These are phyloP conservation scores for Candida yuanshanica DNA, from an alignment of 805 yeast species.

Conservation along the genomic window DNA sequence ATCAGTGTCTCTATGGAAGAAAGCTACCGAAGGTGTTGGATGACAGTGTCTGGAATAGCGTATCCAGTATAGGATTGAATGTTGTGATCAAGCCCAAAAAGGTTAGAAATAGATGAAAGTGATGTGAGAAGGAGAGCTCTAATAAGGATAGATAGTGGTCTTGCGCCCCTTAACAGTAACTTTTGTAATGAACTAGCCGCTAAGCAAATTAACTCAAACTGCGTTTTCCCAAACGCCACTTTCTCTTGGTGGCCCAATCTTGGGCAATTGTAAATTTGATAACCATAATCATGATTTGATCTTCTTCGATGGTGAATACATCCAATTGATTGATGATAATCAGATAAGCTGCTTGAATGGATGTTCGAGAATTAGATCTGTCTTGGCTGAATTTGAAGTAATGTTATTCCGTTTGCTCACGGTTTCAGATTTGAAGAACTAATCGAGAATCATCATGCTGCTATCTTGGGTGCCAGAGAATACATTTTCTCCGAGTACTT, in stretches of 20 bases:
- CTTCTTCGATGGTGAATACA: slow-evolving; percentile 78
- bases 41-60: slow-evolving; percentile 76
- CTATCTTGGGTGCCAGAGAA: slow-evolving; percentile 84
- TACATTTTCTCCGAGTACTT: slow-evolving; percentile 83
- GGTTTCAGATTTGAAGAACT: slow-evolving; percentile 50
- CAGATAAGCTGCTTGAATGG: slow-evolving; percentile 84
- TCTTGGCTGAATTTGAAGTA: slow-evolving; percentile 79
- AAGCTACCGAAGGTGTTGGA: slow-evolving; percentile 73
- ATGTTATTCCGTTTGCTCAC: slow-evolving; percentile 78
- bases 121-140: too few relatives aligned
- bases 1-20: slow-evolving; percentile 90
- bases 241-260: slow-evolving; percentile 78
- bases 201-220: too few relatives aligned
- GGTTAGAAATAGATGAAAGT: slow-evolving; percentile 10
- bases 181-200: too few relatives aligned
- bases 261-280: slow-evolving; percentile 88
- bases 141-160: too few relatives aligned
- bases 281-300: slow-evolving; percentile 78
- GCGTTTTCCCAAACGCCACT: too few relatives aligned
- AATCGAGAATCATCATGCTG: slow-evolving; percentile 57
- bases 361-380: slow-evolving; percentile 76
- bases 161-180: too few relatives aligned
- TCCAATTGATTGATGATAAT: slow-evolving; percentile 80
- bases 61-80: slow-evolving; percentile 41
- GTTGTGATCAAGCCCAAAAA: slow-evolving; percentile 23